Evolutionary conservation across 768 basidiomycete genomes (phyloP), one percentile per base, ranked within the genome.

Genomic region (Dacryopinax spathularia): DNA sequence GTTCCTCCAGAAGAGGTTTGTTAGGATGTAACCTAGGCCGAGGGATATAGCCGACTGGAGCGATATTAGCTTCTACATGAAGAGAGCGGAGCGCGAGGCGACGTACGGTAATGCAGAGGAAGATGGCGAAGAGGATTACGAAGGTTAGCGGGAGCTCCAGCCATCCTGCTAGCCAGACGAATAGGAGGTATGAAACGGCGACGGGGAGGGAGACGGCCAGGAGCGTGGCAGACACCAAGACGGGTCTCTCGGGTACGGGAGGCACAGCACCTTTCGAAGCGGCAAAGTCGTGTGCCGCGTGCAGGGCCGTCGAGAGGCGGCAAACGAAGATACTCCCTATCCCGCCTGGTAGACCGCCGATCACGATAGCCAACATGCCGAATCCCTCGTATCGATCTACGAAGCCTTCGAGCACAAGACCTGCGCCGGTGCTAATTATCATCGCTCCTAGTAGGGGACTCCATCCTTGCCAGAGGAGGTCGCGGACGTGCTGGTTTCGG

Each of bases 271-370:
- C 63, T 41, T 39, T 56, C 6, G 48, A 56, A 22, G 48, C 22
- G 10, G 48, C 48, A 31, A 5, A 56, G 48, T 56, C 48, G 18
- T 56, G 48, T 29, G 25, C 48, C 25, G 84, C 80, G 66, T 99
- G 96, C 22, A 97, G 78, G 0, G 86, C 79, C 0, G 96, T 98
- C 0, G 93, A 95, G 2, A 96, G 78, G 9, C 96, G 83, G 1
- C 94, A 97, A 34, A 94, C 86, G 66, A 90, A 85, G 69, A 98
- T 91, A 16, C 91, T 86, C 2, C 94, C 94, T 2, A 93, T 87
- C 37, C 87, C 85, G 10, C 94, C 95, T 0, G 92, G 89, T 16
- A 99, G 75, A 60, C 48, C 91, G 33, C 89, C 89, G 66, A 96
- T 88, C 1, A 91, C 89, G 15, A 94, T 82, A 0, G 89, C 87